A percentile compares a stretch with the other conserved stretches of the same genome.
Conservation (phyloP, 1,139 yeast genomes). For the Saccharomyces hybrid region DNA sequence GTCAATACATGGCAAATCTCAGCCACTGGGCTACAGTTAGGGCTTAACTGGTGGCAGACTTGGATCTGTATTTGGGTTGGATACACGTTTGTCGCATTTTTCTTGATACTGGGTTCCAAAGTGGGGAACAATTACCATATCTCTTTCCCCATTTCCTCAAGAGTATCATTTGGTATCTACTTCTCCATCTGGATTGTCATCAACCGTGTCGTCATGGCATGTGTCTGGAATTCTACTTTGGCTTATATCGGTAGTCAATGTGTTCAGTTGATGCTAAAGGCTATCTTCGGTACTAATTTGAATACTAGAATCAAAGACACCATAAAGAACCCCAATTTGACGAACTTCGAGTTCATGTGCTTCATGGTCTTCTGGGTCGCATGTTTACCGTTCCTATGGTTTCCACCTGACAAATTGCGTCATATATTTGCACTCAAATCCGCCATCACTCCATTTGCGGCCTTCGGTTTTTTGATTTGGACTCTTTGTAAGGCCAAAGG, state of each 20-base stretch:
- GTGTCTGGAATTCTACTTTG: conserved; percentile 80
- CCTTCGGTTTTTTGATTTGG: conserved; percentile 73
- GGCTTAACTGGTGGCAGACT: conserved; percentile 82
- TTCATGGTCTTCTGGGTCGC: conserved; percentile 74
- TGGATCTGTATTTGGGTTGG: conserved; percentile 82
- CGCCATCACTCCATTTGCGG: conserved; percentile 68
- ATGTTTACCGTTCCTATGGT: conserved; percentile 70
- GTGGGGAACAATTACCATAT: conserved; percentile 70
- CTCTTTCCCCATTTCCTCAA: conserved; percentile 67
- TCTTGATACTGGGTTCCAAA: conserved; percentile 57
- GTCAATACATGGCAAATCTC: conserved; percentile 89
- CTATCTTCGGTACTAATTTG: conserved; percentile 59
- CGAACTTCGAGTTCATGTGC: conserved; percentile 60
- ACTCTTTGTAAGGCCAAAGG: conserved; percentile 44
- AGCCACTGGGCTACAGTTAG: conserved; percentile 66
- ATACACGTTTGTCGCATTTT: conserved; percentile 52
- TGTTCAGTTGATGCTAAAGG: conserved; percentile 59
- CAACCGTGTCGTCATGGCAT: conserved; percentile 74
- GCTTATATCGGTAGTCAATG: conserved; percentile 79
- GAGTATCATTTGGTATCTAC: conserved; percentile 69
- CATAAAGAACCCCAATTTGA: conserved; percentile 41
- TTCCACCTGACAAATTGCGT: conserved; percentile 73
- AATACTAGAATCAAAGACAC: conserved; percentile 42
- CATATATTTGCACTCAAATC: conserved; percentile 77
- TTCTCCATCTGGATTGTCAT: conserved; percentile 75